phyloP scores from a whole-genome alignment of 1,284 basidiomycete species.

The Chiua sp. region DNA sequence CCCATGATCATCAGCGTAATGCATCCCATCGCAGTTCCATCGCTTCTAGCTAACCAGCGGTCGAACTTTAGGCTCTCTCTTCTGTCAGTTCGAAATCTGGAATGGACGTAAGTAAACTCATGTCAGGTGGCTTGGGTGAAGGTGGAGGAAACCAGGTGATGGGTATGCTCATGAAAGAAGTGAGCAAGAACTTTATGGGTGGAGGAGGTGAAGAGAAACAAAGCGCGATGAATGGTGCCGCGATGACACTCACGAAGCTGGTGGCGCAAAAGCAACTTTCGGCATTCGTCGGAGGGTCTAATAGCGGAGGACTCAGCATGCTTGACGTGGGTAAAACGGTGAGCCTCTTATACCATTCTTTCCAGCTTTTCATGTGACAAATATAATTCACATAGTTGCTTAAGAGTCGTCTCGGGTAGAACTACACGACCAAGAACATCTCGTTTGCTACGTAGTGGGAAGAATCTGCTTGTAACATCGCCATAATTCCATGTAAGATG shows the following conservation, averaged over 20 bases:
- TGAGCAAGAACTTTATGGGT: slow-evolving; percentile 75
- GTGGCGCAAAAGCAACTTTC: slow-evolving; percentile 70
- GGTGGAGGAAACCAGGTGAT: slow-evolving; percentile 66
- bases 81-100: slow-evolving; percentile 25
- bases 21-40: not conserved
- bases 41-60: slow-evolving; percentile 10
- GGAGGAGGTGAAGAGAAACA: slow-evolving; percentile 74
- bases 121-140: slow-evolving; percentile 44
- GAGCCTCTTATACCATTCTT: no score
- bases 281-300: slow-evolving; percentile 55
- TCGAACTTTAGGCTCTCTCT: slow-evolving; percentile 25
- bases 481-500: not conserved
- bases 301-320: slow-evolving; percentile 67
- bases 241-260: slow-evolving; percentile 85
- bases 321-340: slow-evolving; percentile 60
- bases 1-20: slow-evolving; percentile 27
- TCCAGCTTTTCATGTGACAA: no score
- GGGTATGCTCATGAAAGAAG: slow-evolving; percentile 84
- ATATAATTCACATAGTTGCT: slow-evolving; percentile 20
- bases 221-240: slow-evolving; percentile 82
- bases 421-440: not conserved
- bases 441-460: not conserved
- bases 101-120: slow-evolving; percentile 17
- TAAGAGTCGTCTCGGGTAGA: slow-evolving; percentile 47
- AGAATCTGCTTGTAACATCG: not conserved